Percentiles rank a stretch among this genome's conserved stretches.
These are phyloP conservation scores for Sugiyamaella qingdaonensis DNA, from an alignment of 805 yeast species.

Conservation along the genomic window DNA sequence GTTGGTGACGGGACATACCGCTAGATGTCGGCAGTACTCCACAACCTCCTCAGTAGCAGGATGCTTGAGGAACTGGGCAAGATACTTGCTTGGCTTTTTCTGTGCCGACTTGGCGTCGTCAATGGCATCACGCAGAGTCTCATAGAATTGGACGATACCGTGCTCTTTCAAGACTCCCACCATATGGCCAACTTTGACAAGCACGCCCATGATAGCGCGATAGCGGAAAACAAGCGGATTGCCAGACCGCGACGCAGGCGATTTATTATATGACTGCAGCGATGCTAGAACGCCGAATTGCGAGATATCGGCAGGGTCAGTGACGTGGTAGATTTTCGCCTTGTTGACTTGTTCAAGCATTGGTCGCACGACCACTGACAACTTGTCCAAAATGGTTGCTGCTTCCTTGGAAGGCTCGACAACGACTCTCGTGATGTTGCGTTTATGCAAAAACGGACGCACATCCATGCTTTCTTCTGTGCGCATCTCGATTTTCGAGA, in stretches of 20 bases:
- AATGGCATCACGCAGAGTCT: slow-evolving; percentile 54
- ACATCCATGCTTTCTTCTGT: slow-evolving; percentile 83
- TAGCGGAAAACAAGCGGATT: slow-evolving; percentile 22
- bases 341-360: slow-evolving; percentile 59
- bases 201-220: slow-evolving; percentile 44
- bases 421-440: slow-evolving; percentile 54
- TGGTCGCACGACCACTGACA: slow-evolving; percentile 64
- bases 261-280: slow-evolving; percentile 42
- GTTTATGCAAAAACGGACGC: slow-evolving; percentile 66
- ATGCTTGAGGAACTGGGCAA: slow-evolving; percentile 58
- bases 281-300: slow-evolving; percentile 68
- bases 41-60: slow-evolving; percentile 45
- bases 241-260: slow-evolving; percentile 22
- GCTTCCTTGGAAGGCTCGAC: slow-evolving; percentile 55
- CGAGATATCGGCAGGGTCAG: slow-evolving; percentile 64
- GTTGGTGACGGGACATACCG: slow-evolving; percentile 33
- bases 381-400: slow-evolving; percentile 46
- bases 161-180: slow-evolving; percentile 56
- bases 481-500: slow-evolving; percentile 79
- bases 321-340: slow-evolving; percentile 56
- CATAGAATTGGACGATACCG: slow-evolving; percentile 73
- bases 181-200: slow-evolving; percentile 64
- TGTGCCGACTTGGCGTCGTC: slow-evolving; percentile 12
- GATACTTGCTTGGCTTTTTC: slow-evolving; percentile 45
- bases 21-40: slow-evolving; percentile 40